phyloP scores from a whole-genome alignment of 371 early-diverging fungal species.

The Conidiobolus incongruus region DNA sequence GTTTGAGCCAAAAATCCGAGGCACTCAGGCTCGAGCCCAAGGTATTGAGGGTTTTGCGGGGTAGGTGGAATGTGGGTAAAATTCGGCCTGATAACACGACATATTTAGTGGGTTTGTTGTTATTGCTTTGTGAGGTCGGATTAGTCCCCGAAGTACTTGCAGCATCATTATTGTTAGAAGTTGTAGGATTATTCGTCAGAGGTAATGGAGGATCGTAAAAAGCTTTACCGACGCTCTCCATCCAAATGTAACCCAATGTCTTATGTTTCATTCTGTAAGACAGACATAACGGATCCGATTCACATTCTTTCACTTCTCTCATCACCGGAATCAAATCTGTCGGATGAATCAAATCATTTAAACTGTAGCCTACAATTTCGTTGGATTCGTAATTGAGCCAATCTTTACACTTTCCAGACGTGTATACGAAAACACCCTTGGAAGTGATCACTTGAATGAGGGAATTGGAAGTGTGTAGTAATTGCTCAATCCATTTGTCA shows the following conservation, averaged over 20 bases:
- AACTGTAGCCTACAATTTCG: constrained; percentile 24
- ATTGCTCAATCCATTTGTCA: constrained; percentile 13
- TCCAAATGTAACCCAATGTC: constrained; percentile 28
- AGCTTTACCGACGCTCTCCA: constrained; percentile 30
- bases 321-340: constrained; percentile 33
- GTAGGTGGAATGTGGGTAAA: constrained; percentile 14
- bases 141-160: no score
- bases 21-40: constrained; percentile 4
- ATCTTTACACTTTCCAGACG: constrained; percentile 16
- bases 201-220: constrained; percentile 17
- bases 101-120: constrained; percentile 31
- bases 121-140: constrained; percentile 16
- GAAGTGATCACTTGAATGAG: constrained; percentile 35
- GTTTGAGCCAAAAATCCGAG: constrained; percentile 33
- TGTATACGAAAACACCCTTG: constrained; percentile 37
- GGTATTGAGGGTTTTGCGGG: constrained; percentile 9
- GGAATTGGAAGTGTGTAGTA: constrained; percentile 19
- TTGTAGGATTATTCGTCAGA: no score
- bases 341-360: constrained; percentile 32
- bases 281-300: constrained; percentile 15
- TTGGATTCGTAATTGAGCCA: constrained; percentile 24
- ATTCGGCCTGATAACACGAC: constrained; percentile 30
- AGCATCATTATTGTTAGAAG: no score
- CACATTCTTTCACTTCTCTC: constrained; percentile 28
- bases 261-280: constrained; percentile 28